Evolutionary conservation across 2,329 filamentous ascomycete genomes (phyloP).

Genomic region (Fusarium siculi): DNA sequence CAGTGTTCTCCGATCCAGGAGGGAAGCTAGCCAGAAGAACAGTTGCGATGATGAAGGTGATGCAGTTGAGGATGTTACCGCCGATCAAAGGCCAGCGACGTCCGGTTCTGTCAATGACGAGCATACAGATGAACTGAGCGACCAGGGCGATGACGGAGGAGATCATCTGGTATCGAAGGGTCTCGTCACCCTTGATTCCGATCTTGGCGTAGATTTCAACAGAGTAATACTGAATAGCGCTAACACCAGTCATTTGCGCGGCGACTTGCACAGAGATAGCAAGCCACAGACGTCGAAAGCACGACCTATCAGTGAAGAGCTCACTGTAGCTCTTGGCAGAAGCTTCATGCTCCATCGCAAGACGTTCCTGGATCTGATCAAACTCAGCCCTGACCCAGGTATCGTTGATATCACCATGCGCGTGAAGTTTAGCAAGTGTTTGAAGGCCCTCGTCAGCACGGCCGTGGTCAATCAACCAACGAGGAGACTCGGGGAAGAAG

Average conservation of each 20-base stretch:
- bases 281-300: slow-evolving; percentile 76
- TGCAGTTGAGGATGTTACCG: slow-evolving; percentile 75
- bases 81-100: slow-evolving; percentile 76
- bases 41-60: slow-evolving; percentile 56
- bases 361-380: slow-evolving; percentile 73
- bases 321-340: slow-evolving; percentile 73
- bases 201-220: slow-evolving; percentile 65
- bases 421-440: slow-evolving; percentile 74
- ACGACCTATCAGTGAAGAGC: slow-evolving; percentile 68
- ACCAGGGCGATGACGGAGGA: slow-evolving; percentile 66
- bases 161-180: slow-evolving; percentile 79
- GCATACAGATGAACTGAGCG: slow-evolving; percentile 62
- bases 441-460: slow-evolving; percentile 69
- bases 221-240: slow-evolving; percentile 78
- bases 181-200: slow-evolving; percentile 60
- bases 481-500: slow-evolving; percentile 37
- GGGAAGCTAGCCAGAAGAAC: slow-evolving; percentile 26
- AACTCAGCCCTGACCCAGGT: slow-evolving; percentile 77
- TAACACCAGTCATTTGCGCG: slow-evolving; percentile 79
- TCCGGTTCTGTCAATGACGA: slow-evolving; percentile 75
- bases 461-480: slow-evolving; percentile 72
- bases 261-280: slow-evolving; percentile 74
- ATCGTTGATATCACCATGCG: slow-evolving; percentile 72
- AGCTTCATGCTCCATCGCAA: slow-evolving; percentile 73
- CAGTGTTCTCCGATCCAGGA: slow-evolving; percentile 6